Conservation (phyloP, 208 protist species). For the Leishmania braziliensis region DNA sequence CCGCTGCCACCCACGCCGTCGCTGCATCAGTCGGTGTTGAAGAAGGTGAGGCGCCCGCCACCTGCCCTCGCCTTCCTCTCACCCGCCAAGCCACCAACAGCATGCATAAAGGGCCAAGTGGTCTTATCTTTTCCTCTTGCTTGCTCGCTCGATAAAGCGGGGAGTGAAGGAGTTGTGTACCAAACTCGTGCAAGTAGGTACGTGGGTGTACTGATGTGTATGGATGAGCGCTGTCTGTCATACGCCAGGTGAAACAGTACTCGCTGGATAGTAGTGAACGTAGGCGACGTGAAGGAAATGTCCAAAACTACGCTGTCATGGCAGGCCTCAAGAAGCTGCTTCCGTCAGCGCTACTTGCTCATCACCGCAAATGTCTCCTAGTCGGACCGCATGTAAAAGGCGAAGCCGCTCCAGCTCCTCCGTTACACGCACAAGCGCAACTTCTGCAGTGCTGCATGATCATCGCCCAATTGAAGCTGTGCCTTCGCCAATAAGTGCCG, state of each 20-base stretch:
- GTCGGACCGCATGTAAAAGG: neutral
- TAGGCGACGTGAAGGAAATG: neutral
- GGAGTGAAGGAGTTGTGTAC: neutral
- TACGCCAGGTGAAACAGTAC: neutral
- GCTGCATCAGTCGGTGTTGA: neutral
- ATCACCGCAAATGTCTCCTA: neutral
- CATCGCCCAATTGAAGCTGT: slow-evolving; percentile 15
- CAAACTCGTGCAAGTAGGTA: neutral
- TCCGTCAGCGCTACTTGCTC: neutral
- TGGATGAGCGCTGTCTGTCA: neutral
- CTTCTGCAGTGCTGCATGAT: slow-evolving; percentile 5
- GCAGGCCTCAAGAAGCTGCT: neutral
- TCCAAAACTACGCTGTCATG: neutral
- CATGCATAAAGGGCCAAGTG: neutral
- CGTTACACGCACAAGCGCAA: slow-evolving; percentile 17
- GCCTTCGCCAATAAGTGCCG: slow-evolving; percentile 13
- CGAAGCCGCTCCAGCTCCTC: neutral
- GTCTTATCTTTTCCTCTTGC: neutral
- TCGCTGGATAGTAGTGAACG: neutral
- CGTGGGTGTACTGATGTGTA: neutral
- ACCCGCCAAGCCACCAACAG: too few species aligned
- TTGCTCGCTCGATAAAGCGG: neutral
- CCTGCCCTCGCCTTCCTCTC: neutral
- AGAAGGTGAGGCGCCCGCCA: neutral
- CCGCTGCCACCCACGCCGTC: neutral